Conservation (phyloP, 2,329 filamentous ascomycete genomes). For the Lomentospora prolificans region DNA sequence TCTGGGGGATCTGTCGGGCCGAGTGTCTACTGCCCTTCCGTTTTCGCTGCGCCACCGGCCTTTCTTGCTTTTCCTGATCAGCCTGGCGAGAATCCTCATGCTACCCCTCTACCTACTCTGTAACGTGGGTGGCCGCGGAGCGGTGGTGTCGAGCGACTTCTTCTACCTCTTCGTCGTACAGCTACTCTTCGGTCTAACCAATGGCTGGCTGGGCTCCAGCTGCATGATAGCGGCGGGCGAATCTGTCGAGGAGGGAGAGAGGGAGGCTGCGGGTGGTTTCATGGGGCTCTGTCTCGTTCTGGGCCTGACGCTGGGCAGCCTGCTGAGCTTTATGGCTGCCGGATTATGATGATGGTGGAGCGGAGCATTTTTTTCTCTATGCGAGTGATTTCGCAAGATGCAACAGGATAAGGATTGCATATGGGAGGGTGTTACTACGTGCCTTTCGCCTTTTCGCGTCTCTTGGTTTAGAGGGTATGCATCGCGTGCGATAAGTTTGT, state of each 20-base stretch:
- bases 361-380: too few species aligned
- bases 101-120: conserved; percentile 83
- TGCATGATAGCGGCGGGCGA: conserved; percentile 86
- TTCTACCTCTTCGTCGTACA: conserved; percentile 86
- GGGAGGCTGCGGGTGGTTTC: conserved; percentile 83
- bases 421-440: neutral
- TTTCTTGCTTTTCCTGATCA: conserved; percentile 54
- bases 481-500: neutral
- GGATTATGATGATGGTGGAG: conserved; percentile 26
- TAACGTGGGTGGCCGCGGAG: conserved; percentile 72
- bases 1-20: conserved; percentile 69
- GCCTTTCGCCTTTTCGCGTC: neutral
- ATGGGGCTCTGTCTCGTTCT: conserved; percentile 87
- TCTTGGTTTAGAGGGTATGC: neutral
- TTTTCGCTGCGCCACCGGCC: conserved; percentile 53
- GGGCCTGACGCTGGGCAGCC: conserved; percentile 74
- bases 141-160: conserved; percentile 64
- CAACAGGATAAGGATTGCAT: neutral
- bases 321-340: conserved; percentile 73
- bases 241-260: conserved; percentile 73
- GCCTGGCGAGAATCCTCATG: conserved; percentile 57
- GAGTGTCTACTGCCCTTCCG: conserved; percentile 54
- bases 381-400: neutral
- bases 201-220: conserved; percentile 76
- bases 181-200: conserved; percentile 71